These are phyloP conservation scores for Podospora conica DNA, from an alignment of 495 filamentous ascomycete species.

Conservation along the genomic window DNA sequence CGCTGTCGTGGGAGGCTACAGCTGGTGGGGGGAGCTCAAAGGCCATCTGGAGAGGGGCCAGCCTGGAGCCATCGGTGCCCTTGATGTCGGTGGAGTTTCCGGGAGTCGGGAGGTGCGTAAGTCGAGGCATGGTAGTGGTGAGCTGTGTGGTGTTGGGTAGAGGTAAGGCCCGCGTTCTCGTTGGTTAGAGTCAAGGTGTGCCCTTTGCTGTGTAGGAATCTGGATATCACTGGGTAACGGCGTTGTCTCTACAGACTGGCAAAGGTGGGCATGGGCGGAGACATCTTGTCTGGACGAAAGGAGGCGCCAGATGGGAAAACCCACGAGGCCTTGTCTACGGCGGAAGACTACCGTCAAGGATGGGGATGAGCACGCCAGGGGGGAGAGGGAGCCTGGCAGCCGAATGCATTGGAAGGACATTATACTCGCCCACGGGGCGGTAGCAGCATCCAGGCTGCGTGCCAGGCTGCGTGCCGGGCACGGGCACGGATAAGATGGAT, in stretches of 20 bases:
- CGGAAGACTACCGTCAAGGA: not conserved
- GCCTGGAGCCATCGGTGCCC: constrained; percentile 65
- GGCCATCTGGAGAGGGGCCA: constrained; percentile 39
- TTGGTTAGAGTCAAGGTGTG: not conserved
- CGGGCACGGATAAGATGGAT: not conserved
- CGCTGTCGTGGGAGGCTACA: constrained; percentile 33
- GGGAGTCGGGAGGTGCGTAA: constrained; percentile 68
- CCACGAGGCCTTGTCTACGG: not conserved
- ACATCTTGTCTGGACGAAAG: not conserved
- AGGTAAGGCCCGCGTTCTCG: not conserved
- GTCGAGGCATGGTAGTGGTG: constrained; percentile 1
- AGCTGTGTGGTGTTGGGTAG: not conserved
- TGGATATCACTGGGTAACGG: not conserved
- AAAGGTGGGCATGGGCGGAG: not conserved
- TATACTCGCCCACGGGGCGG: not conserved
- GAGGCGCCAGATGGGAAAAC: not conserved
- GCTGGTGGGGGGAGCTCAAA: constrained; percentile 87
- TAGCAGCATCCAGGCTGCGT: not conserved
- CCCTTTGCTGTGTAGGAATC: not conserved
- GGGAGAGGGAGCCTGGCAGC: not conserved
- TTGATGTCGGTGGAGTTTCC: constrained; percentile 77
- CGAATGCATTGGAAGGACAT: not conserved
- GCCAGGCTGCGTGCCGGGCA: not conserved
- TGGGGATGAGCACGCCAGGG: not conserved
- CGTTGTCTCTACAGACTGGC: not conserved